phyloP scores from a whole-genome alignment of 352 stramenopile genomes.

The Phytopythium aichiense region DNA sequence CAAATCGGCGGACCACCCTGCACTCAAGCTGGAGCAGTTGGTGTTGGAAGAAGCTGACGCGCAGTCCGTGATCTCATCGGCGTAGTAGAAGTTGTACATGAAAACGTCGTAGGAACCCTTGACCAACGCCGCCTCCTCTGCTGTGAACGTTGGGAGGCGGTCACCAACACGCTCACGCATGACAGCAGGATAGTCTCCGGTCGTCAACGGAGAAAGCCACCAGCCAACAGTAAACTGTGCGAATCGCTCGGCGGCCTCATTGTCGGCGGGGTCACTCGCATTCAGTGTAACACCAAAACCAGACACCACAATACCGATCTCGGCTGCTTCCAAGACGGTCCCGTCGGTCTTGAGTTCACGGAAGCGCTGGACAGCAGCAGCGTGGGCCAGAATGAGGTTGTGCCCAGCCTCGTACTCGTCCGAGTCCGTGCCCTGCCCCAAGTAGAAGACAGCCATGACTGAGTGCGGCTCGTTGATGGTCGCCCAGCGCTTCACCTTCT shows the following conservation, averaged over 20 bases:
- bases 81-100: conserved; percentile 94
- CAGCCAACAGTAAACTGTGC: conserved; percentile 90
- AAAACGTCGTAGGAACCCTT: conserved; percentile 90
- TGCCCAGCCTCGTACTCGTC: conserved; percentile 67
- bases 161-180: conserved; percentile 84
- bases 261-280: conserved; percentile 29
- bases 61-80: conserved; percentile 51
- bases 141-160: conserved; percentile 86
- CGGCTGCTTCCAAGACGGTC: conserved; percentile 32
- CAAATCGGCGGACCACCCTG: conserved; percentile 38
- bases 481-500: conserved; percentile 91
- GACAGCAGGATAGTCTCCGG: conserved; percentile 88
- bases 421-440: conserved; percentile 19
- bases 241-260: conserved; percentile 68
- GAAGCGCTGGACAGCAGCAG: conserved; percentile 84
- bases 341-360: conserved; percentile 52
- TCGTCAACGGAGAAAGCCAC: conserved; percentile 88
- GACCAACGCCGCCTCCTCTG: conserved; percentile 64
- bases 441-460: conserved; percentile 83
- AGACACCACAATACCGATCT: conserved; percentile 91
- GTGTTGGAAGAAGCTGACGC: conserved; percentile 25
- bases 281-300: conserved; percentile 82
- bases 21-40: conserved; percentile 24
- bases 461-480: conserved; percentile 94
- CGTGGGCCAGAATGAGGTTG: conserved; percentile 90